Conservation (phyloP, 495 filamentous ascomycete genomes). For the Glarea lozoyensis region DNA sequence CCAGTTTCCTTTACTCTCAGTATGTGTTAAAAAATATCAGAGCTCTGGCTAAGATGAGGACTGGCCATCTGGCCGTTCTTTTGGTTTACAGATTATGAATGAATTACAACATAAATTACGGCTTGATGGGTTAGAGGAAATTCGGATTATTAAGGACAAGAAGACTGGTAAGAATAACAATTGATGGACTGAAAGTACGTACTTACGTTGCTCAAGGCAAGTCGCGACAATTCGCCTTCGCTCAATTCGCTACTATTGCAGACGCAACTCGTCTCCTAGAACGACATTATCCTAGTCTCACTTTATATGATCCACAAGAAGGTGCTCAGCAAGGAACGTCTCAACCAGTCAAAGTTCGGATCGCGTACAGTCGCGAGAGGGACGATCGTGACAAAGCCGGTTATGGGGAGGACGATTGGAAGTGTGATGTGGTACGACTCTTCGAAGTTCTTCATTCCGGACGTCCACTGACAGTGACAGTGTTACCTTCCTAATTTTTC, state of each 20-base stretch:
- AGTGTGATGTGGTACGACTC: slow-evolving; percentile 54
- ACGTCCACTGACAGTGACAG: too few relatives aligned
- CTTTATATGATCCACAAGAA: slow-evolving; percentile 27
- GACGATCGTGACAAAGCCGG: slow-evolving; percentile 39
- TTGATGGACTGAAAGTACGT: slow-evolving; percentile 1
- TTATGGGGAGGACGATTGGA: slow-evolving; percentile 65
- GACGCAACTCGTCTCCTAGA: slow-evolving; percentile 60
- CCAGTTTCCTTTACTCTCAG: slow-evolving; percentile 15
- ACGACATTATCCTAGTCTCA: slow-evolving; percentile 52
- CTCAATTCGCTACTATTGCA: slow-evolving; percentile 50
- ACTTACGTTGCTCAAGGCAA: slow-evolving; percentile 31
- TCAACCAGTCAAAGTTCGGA: slow-evolving; percentile 48
- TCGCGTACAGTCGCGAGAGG: slow-evolving; percentile 49
- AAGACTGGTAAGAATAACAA: slow-evolving; percentile 45
- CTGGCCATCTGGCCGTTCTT: slow-evolving; percentile 26
- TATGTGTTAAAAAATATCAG: slow-evolving; percentile 19
- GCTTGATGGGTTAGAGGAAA: slow-evolving; percentile 50
- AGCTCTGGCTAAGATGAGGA: slow-evolving; percentile 37
- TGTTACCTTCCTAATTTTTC: slow-evolving; percentile 67
- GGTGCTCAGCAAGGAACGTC: slow-evolving; percentile 32
- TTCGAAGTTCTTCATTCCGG: slow-evolving; percentile 6
- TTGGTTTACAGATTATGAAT: slow-evolving; percentile 47
- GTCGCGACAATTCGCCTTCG: slow-evolving; percentile 59
- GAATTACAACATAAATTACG: slow-evolving; percentile 52
- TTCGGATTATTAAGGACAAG: slow-evolving; percentile 57